A percentile compares a stretch with the other conserved stretches of the same genome.
phyloP scores from a whole-genome alignment of 371 early-diverging fungal genomes.

The Vairimorpha necatrix region DNA sequence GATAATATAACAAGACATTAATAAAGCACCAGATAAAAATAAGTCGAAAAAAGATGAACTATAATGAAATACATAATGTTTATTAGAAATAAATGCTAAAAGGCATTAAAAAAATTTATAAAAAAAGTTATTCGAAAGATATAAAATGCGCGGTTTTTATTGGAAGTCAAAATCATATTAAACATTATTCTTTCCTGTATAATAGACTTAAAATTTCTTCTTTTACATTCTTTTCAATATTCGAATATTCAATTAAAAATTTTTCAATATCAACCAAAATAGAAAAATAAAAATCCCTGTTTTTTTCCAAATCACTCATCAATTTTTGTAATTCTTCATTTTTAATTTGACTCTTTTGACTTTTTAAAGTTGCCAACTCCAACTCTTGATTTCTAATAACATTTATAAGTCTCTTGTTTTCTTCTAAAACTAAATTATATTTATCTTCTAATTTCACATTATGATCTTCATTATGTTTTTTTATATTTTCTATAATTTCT shows the following conservation, averaged over 20 bases:
- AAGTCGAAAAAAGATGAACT: too few relatives aligned
- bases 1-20: too few relatives aligned
- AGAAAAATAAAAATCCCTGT: constrained; percentile 51
- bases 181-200: constrained; percentile 25
- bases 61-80: too few relatives aligned
- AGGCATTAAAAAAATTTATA: too few relatives aligned
- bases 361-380: background rate
- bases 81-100: too few relatives aligned
- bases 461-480: background rate
- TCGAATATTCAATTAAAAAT: constrained; percentile 9
- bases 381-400: background rate
- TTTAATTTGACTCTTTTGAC: background rate
- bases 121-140: too few relatives aligned
- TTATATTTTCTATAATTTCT: constrained; percentile 2
- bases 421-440: background rate
- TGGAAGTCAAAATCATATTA: too few relatives aligned
- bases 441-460: background rate
- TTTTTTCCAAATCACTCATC: constrained; percentile 37
- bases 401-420: constrained; percentile 1
- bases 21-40: too few relatives aligned
- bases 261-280: constrained; percentile 49
- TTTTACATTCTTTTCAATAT: constrained; percentile 12
- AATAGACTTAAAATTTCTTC: constrained; percentile 33
- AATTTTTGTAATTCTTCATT: constrained; percentile 19
- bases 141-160: too few relatives aligned